phyloP scores from a whole-genome alignment of 1,284 basidiomycete genomes.

The Ganoderma leucocontextum region DNA sequence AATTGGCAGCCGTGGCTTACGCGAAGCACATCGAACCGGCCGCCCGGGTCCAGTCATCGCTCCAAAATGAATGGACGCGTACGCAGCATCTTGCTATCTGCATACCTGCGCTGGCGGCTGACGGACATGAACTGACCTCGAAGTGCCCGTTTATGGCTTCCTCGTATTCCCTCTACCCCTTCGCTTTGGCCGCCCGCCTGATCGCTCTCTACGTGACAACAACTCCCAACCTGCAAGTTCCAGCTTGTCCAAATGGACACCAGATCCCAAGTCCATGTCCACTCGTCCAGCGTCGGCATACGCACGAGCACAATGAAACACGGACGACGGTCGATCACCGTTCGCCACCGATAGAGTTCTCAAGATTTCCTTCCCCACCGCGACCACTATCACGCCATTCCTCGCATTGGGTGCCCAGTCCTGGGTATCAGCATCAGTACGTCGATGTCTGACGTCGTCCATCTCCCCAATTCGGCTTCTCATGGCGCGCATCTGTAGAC shows the following conservation, averaged over 20 bases:
- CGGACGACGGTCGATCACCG: not conserved
- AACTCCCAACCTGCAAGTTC: not conserved
- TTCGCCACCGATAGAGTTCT: slow-evolving; percentile 11
- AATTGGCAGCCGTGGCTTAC: slow-evolving; percentile 5
- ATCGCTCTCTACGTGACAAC: not conserved
- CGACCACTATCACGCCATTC: slow-evolving; percentile 6
- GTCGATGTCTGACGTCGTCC: not conserved
- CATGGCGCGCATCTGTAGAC: not conserved
- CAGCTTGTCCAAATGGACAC: not conserved
- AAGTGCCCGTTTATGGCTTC: slow-evolving; percentile 4
- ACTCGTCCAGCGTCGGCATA: not conserved
- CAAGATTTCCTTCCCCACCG: slow-evolving; percentile 11
- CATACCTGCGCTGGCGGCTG: not conserved
- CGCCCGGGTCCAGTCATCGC: slow-evolving; percentile 3
- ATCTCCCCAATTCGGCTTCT: not conserved
- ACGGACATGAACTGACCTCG: slow-evolving; percentile 15
- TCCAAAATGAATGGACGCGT: slow-evolving; percentile 1
- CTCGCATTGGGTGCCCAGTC: not conserved
- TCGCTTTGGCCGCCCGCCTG: slow-evolving; percentile 5
- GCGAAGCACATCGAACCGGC: slow-evolving; percentile 1
- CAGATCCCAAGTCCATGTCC: not conserved
- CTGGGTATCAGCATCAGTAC: not conserved
- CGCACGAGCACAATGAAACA: not conserved
- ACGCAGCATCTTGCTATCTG: not conserved
- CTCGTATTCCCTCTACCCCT: not conserved